Base-by-base conservation (phyloP, 2,329 filamentous ascomycete genomes). In the Pseudonectria buxi region DNA sequence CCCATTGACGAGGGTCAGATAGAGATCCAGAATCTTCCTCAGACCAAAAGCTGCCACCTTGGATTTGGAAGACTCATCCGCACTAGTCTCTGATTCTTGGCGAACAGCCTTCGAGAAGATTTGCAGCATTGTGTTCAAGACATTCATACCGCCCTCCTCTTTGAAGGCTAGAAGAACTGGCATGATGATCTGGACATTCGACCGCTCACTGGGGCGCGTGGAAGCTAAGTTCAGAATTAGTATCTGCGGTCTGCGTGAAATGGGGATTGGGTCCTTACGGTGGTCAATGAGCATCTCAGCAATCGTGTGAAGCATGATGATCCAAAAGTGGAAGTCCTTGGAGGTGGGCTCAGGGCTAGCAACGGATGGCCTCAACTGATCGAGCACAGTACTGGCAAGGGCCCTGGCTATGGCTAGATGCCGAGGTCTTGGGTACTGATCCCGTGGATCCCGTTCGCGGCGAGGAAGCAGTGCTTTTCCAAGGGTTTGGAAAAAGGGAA, bases 91-190 rank as follows among this genome's bases (percentile, higher is more conserved):
- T 13, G 49, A 35, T 4, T 51, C 51, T 18, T 54, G 43, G 12
- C 49, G 50, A 30, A 64, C 49, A 33, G 53, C 48, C 7, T 41
- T 36, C n/a, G 58, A 50, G 49, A 94, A 92, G 13, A 74, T 70
- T 27, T 76, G 67, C 9, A 94, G 71, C 54, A 94, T 80, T 0
- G 72, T 66, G 48, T 86, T 87, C 41, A 96, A 65, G 5, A 78
- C 71, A 7, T 79, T 72, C 39, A 98, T 71, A 1, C 92, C 90
- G 26, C 78, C 80, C 31, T 79, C 74, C 40, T 86, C 81, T 58
- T 89, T 90, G 66, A 98, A 95, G 1, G 87, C 84, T 36, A 89
- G 74, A 15, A 98, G 70, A 25, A 96, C 81, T 18, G 92, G 74
- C 28, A 87, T 83, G 35, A 83, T 74, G 11, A 81, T 69, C 43